phyloP scores from a whole-genome alignment of 2,329 filamentous ascomycete species.

The Sphaerulina vaccinii region DNA sequence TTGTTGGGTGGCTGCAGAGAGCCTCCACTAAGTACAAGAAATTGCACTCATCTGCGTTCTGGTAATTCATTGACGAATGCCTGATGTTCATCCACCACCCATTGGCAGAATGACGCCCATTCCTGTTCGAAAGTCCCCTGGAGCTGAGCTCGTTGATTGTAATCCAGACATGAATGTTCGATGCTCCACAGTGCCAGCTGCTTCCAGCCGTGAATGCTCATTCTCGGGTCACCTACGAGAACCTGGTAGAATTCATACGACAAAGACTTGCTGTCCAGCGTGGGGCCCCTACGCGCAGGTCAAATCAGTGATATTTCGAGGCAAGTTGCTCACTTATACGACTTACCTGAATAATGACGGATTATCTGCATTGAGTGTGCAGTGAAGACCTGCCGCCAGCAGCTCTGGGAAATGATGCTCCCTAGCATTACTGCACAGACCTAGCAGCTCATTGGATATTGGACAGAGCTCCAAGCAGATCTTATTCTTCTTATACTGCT shows the following conservation, averaged over 20 bases:
- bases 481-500: slow-evolving; percentile 60
- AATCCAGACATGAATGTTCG: slow-evolving; percentile 44
- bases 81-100: slow-evolving; percentile 13
- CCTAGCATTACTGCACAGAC: slow-evolving; percentile 63
- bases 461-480: slow-evolving; percentile 75
- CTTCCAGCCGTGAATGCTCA: slow-evolving; percentile 69
- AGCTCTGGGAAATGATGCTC: slow-evolving; percentile 68
- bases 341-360: slow-evolving; percentile 66
- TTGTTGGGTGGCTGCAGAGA: too few relatives aligned
- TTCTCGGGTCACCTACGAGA: slow-evolving; percentile 65
- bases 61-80: not conserved
- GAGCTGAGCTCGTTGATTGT: slow-evolving; percentile 42
- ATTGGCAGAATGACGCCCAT: slow-evolving; percentile 59
- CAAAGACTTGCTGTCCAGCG: slow-evolving; percentile 58
- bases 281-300: slow-evolving; percentile 14
- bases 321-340: not conserved
- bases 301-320: not conserved
- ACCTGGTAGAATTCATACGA: slow-evolving; percentile 77
- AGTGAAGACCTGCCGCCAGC: slow-evolving; percentile 70
- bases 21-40: too few relatives aligned
- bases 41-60: not conserved
- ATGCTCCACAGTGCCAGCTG: slow-evolving; percentile 55
- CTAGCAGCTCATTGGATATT: slow-evolving; percentile 73
- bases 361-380: slow-evolving; percentile 73
- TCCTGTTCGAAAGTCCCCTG: slow-evolving; percentile 50